Evolutionary conservation across 2,329 filamentous ascomycete species (phyloP).

Genomic region (Aspergillus sp.): DNA sequence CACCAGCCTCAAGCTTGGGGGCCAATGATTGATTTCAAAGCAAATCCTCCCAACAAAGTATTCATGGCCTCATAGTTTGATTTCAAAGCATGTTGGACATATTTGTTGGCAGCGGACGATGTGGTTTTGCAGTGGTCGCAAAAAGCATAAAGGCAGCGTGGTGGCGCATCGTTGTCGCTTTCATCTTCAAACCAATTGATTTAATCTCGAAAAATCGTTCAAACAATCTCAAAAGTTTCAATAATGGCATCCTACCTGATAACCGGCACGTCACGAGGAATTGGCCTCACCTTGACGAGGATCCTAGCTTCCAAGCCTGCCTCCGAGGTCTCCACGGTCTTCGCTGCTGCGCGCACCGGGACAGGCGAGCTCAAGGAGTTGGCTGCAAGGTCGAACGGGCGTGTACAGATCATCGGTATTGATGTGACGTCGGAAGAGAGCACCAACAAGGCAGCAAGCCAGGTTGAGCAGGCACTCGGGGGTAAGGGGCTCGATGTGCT

Average conservation of each 20-base stretch:
- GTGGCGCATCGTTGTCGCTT: background rate
- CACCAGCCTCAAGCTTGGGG: background rate
- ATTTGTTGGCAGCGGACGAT: too few species aligned
- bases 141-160: background rate
- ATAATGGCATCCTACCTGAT: slow-evolving; percentile 39
- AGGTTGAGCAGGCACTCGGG: slow-evolving; percentile 33
- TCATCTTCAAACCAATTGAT: background rate
- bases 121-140: background rate
- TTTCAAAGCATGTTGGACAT: background rate
- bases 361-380: slow-evolving; percentile 34
- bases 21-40: background rate
- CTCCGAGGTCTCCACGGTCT: slow-evolving; percentile 39
- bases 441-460: slow-evolving; percentile 33
- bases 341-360: slow-evolving; percentile 41
- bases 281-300: slow-evolving; percentile 34
- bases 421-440: slow-evolving; percentile 38
- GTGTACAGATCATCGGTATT: slow-evolving; percentile 37
- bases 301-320: slow-evolving; percentile 31
- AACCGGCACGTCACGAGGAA: slow-evolving; percentile 37
- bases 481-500: slow-evolving; percentile 48
- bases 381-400: slow-evolving; percentile 32
- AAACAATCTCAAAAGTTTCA: background rate
- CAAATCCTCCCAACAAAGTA: background rate
- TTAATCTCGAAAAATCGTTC: background rate
- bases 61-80: background rate